Base-by-base conservation (phyloP, 2,329 filamentous ascomycete genomes). In the Colletotrichum echinochloae region DNA sequence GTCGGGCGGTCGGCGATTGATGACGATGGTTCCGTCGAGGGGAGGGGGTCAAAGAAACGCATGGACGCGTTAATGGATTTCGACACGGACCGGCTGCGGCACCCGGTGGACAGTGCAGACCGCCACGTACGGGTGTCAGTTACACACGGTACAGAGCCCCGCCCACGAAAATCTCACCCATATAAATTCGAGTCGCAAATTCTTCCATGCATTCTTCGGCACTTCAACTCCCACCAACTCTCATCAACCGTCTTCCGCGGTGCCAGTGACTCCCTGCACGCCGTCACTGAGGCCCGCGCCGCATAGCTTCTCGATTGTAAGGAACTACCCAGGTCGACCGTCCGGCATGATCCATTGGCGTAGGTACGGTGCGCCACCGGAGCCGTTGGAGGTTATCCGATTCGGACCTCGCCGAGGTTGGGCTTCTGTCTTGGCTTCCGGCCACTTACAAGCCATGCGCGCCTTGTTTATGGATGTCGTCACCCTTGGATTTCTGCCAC, bases 41-140 rank as follows among this genome's bases (percentile, higher is more conserved):
- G 20, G 9, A 41, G 5, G 9, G 20, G n/a, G 46, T 35, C 39
- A 23, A 23, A n/a, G 57, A 35, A 33, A 44, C 28, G 39, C 28
- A 30, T 20, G 20, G 56, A 67, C 71, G 71, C 69, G 69, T 73
- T 63, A 65, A 73, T 72, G 65, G 64, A 59, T 35, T 60, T 46
- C 41, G 52, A 35, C 14, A 39, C 18, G 66, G 35, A 39, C 14
- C n/a, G 12, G 52, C 60, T n/a, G n/a, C n/a, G n/a, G 39, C 18
- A 18, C 44, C 14, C n/a, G 28, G 16, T 3, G 18, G 23, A 72
- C 70, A 64, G 70, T 67, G 62, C 49, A 8, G 0, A 3, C 1
- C 1, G 6, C 1, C 2, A 23, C 4, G 63, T 70, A 26, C 20
- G 8, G 3, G 2, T 0, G 7, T 1, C 2, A 5, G 2, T 8